Evolutionary conservation across 169 alveolate genomes (phyloP), one percentile per base, ranked within the genome.

Genomic region (Theileria parva): DNA sequence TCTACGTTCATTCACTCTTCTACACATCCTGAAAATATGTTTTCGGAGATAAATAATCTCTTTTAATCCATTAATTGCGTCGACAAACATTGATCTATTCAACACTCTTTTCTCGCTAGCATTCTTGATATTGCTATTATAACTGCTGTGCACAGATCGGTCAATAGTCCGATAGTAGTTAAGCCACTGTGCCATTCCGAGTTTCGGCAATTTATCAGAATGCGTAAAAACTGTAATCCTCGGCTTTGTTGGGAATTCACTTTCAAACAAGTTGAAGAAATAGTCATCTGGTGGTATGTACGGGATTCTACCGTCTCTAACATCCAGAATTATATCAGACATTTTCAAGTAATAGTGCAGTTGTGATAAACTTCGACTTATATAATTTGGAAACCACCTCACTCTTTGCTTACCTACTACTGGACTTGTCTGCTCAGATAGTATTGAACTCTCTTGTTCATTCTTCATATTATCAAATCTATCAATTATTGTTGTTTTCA

Each of bases 181-280:
- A 2, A 87, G 91, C 94, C 94, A 90, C n/a, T 90, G 93, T 55
- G 84, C 92, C 30, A 63, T 84, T 3, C 91, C 94, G 27, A 55
- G 59, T 15, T 57, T n/a, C 12, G 93, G 75, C 0, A 91, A 75
- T n/a, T 69, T 73, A 60, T 90, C 94, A 23, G 88, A 83, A 44
- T 87, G 89, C 13, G 94, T 90, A 68, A 85, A 90, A 5, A 90
- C 94, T 50, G 84, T 68, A 27, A 87, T 78, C 27, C 71, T 84
- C 0, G 94, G 94, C 57, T 87, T 90, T 32, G 80, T 87, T 15
- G 94, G 86, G 59, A 78, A 71, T 69, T 86, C 75, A 64, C 80
- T 76, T 65, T 84, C 77, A 80, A 79, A 90, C 13, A 90, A 79
- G 72, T 90, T 87, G 28, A 90, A 44, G 55, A 90, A 79, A 55